Evolutionary conservation across 129 eudicot genomes (phyloP).

Genomic region (Centaurea solstitialis): DNA sequence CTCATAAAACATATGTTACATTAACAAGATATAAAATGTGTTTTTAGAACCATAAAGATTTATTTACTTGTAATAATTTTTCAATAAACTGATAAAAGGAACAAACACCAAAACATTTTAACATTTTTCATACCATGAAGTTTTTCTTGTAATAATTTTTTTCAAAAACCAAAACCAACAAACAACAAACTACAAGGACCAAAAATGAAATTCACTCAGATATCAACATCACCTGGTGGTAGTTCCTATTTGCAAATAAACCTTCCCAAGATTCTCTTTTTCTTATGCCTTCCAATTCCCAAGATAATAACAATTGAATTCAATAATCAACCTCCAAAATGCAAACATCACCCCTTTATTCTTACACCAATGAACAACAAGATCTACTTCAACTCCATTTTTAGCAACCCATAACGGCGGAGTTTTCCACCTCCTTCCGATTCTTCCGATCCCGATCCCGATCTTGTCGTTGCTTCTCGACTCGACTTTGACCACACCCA

Average conservation of each 20-base stretch:
- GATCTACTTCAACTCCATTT: conserved; percentile 21
- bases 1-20: too few species aligned
- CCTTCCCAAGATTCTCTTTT: not conserved
- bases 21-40: too few species aligned
- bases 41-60: too few species aligned
- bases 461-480: not conserved
- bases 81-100: too few species aligned
- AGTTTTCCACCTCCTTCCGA: not conserved
- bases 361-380: conserved; percentile 30
- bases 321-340: not conserved
- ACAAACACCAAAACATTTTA: too few species aligned
- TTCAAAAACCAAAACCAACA: too few species aligned
- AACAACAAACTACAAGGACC: not conserved
- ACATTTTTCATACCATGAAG: too few species aligned
- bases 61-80: too few species aligned
- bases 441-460: conserved; percentile 8
- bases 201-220: not conserved
- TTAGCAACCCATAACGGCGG: conserved; percentile 29
- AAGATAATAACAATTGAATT: not conserved
- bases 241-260: not conserved
- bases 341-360: not conserved
- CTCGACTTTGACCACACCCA: conserved; percentile 15
- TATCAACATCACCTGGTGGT: not conserved
- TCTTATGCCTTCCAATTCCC: not conserved
- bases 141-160: too few species aligned